Conservation (phyloP, 176 grass and related monocot species). For the Pontederia paniculata region DNA sequence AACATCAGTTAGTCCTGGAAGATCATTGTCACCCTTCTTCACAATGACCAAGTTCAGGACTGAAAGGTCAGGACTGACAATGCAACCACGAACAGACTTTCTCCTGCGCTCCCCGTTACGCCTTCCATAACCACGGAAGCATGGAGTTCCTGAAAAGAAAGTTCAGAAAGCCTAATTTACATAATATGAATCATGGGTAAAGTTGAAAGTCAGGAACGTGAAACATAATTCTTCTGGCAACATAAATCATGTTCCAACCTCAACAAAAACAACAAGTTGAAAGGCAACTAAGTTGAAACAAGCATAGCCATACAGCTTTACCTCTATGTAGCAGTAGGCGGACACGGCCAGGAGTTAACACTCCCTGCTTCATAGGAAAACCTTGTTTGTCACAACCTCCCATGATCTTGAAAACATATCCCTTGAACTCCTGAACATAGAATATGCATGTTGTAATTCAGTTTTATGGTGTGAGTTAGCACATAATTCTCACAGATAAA, state of each 20-base stretch:
- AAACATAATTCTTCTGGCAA: not conserved
- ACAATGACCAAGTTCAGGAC: slow-evolving; percentile 10
- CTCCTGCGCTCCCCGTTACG: slow-evolving; percentile 23
- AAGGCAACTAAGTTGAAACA: not conserved
- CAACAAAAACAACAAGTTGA: not conserved
- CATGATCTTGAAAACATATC: slow-evolving; percentile 27
- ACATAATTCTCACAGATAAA: not conserved
- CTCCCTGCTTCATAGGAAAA: slow-evolving; percentile 25
- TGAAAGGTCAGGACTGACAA: slow-evolving; percentile 15
- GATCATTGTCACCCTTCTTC: slow-evolving; percentile 9
- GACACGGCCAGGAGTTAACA: slow-evolving; percentile 17
- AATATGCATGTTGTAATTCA: not conserved
- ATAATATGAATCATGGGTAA: too few species aligned
- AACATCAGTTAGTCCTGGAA: not conserved
- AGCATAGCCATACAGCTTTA: not conserved
- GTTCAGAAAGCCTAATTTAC: too few species aligned
- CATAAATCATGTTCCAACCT: not conserved
- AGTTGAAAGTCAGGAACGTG: not conserved
- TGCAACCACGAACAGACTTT: slow-evolving; percentile 15
- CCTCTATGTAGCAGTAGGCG: slow-evolving; percentile 13
- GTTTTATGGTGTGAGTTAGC: not conserved
- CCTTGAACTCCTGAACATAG: slow-evolving; percentile 19
- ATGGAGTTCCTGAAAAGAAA: slow-evolving; percentile 13
- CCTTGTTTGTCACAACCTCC: slow-evolving; percentile 25
- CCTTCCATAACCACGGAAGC: slow-evolving; percentile 19